Evolutionary conservation across 805 yeast species (phyloP), one percentile per base, ranked within the genome.

Genomic region (Saccharomycopsis schoenii): DNA sequence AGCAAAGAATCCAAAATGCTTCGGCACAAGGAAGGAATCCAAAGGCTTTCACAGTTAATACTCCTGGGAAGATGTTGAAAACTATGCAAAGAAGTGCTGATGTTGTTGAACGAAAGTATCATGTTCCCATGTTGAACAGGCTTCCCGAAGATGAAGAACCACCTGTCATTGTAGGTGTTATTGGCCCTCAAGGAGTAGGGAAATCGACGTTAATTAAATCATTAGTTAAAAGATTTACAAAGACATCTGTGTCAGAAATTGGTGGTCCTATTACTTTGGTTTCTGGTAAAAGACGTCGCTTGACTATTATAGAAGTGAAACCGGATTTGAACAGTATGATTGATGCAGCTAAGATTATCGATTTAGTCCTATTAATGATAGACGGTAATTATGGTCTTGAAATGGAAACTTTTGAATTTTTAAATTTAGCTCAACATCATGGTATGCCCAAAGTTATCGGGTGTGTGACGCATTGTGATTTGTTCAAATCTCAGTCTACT

Each of bases 331-430:
- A 90, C 72, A 86, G 97, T 8, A 94, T 96, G 98, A 84, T 92
- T 52, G 99, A 94, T 74, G 83, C 94, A 43, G 97, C 98, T 34
- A 94, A 94, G 69, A 84, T 92, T 61, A 97, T 98, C 0, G 99
- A 94, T 73, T 78, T 94, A 64, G 96, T 96, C 10, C 77, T 94
- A 57, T 72, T 94, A 63, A 75, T 94, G 80, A 84, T 94, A 62
- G 99, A 94, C 76, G 98, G 99, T 62, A 94, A 94, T 72, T 94
- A 90, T 71, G 99, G 99, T 8, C 84, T 94, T 62, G 99, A 94
- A 77, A 94, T 94, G 99, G 99, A 94, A 74, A 94, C 99, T 9
- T 96, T 94, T 98, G 99, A 94, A 74, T 94, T 94, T 70, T 78
- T 94, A 65, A 96, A 94, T 69, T 82, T 94, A 66, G 96, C 97